A percentile compares a stretch with the other conserved stretches of the same genome.
Evolutionary conservation across 2,329 filamentous ascomycete species (phyloP).

Genomic region (Neophaeococcomyces mojaviensis): DNA sequence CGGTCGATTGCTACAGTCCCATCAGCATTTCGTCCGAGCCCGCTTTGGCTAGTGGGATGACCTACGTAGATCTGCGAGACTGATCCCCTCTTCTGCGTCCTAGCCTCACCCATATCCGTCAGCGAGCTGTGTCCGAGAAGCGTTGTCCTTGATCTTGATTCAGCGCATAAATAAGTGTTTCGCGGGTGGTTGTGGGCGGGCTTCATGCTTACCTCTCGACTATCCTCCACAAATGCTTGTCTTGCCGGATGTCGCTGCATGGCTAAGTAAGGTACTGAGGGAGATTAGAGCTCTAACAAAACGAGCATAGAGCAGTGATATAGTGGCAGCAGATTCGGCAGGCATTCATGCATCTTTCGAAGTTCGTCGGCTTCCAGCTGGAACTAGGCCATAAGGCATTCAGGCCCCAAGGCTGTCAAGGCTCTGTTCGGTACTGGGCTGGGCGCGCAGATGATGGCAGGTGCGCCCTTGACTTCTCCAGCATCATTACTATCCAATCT

Average conservation of each 20-base stretch:
- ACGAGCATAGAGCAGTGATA: too few relatives aligned
- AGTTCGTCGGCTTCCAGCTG: too few relatives aligned
- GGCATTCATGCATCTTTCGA: too few relatives aligned
- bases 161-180: conserved; percentile 24
- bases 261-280: background rate
- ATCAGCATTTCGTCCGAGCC: conserved; percentile 8
- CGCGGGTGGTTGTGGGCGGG: conserved; percentile 25
- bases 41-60: conserved; percentile 1
- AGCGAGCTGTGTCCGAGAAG: conserved; percentile 15
- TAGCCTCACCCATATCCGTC: conserved; percentile 31
- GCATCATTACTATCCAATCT: too few relatives aligned
- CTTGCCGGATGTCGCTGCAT: conserved; percentile 63
- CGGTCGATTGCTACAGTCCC: conserved; percentile 56
- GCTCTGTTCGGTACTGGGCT: too few relatives aligned
- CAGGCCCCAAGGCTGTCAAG: too few relatives aligned
- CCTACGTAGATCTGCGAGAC: conserved; percentile 56
- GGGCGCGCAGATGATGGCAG: too few relatives aligned
- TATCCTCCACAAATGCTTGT: conserved; percentile 90
- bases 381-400: too few relatives aligned
- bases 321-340: too few relatives aligned
- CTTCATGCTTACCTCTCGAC: conserved; percentile 53
- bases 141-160: conserved; percentile 9
- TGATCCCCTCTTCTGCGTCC: conserved; percentile 52
- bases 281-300: too few relatives aligned
- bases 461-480: too few relatives aligned